Evolutionary conservation across 768 basidiomycete species (phyloP), one percentile per base, ranked within the genome.

Genomic region (Ramaria sp.): DNA sequence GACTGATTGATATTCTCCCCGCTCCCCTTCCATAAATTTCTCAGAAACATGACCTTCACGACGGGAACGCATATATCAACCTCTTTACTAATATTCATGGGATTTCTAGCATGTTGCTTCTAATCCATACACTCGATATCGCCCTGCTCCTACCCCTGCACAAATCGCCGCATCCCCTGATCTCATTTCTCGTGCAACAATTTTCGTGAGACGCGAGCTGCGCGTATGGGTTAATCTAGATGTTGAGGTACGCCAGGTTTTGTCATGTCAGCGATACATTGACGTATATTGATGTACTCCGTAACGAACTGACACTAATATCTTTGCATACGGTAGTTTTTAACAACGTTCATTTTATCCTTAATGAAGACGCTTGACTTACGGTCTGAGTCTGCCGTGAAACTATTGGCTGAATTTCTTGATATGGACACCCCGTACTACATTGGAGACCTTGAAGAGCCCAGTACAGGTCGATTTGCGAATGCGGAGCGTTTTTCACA

Each of bases 351-450:
- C 69, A 88, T 82, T 18, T 70, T 95, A 50, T 90, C 91, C 1
- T 72, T 97, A 61, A 90, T 97, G 82, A 90, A 91, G 68, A 77
- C 88, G 3, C 81, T 96, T 52, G 93, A 97, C 69, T 87, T 97
- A 55, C 88, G 93, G 41, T 88, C 90, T 12, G 85, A 91, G 68
- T 81, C 85, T 37, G 88, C 92, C 39, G 77, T 97, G 42, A 87
- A 69, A 22, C 61, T 72, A 15, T 73, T 97, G 7, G 76, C 90
- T 13, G 93, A 95, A 61, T 94, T 93, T 69, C 74, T 97, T 45
- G 93, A 97, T 63, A 75, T 88, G 66, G 85, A 84, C 59, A 67
- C 69, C 3, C 73, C 77, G 1, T 81, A 82, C 56, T 64, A 65
- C 20, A 75, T 78, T 45, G 83, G 82, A 7, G 43, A 44, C n/a